Base-by-base conservation (phyloP, 2,329 filamentous ascomycete species). In the Verruconis gallopava region DNA sequence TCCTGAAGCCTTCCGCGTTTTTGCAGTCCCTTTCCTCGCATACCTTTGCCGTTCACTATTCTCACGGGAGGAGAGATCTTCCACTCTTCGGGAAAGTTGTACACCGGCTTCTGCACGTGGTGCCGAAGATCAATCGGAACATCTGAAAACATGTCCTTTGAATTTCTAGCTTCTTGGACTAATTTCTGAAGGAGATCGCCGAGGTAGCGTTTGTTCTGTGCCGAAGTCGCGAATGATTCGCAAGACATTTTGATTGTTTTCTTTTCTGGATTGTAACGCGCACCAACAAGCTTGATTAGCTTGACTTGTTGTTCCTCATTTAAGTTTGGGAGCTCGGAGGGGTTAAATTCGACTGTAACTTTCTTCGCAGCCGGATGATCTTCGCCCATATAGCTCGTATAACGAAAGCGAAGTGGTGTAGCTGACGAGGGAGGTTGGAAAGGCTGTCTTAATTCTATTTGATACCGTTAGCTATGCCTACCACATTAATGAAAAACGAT, bases 151-250 rank as follows among this genome's bases (percentile, higher is more conserved):
- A 74, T 82, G 51, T 98, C 89, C 28, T 66, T 73, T n/a, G 47
- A 45, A 55, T 94, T 80, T 68, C 78, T 57, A 45, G 88, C 85
- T 56, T 85, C 78, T 4, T 66, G 67, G 45, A 98, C 65, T 49
- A 98, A 65, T 38, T 70, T 74, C 48, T 80, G 69, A 38, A 96
- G 74, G 38, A 85, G 62, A 53, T 93, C 85, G 41, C 77, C 81
- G 17, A 98, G 71, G 59, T 91, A 91, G n/a, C 85, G 78, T 71
- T 96, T 98, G 68, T 98, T 98, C 67, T 96, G 88, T 14, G 88
- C 85, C 56, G 85, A 81, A 43, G 88, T 83, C 56, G 85, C 77
- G 60, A 82, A 93, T 57, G 79, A 78, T 62, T 96, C 91, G 65
- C 82, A 84, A 57, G 82, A 86, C 73, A 98, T 94, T 64, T 84